Evolutionary conservation across 768 basidiomycete species (phyloP).

Genomic region (Tylopilus plumbeoviolaceoides): DNA sequence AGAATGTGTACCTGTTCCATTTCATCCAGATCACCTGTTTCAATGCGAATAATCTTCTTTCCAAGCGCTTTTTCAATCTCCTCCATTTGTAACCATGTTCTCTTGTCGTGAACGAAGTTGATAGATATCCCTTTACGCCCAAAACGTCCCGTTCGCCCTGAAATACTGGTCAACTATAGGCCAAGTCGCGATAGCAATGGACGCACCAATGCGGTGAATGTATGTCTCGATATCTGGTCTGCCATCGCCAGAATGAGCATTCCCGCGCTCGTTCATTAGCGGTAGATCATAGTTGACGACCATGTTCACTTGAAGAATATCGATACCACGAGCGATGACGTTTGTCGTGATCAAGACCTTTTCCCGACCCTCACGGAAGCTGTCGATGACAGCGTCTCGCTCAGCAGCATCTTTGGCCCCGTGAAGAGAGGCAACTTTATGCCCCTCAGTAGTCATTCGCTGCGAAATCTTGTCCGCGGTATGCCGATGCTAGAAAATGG

Average conservation of each 20-base stretch:
- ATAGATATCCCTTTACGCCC: slow-evolving; percentile 96
- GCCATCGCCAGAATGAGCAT: slow-evolving; percentile 42
- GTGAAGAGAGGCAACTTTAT: slow-evolving; percentile 94
- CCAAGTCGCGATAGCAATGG: not conserved
- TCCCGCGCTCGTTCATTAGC: slow-evolving; percentile 67
- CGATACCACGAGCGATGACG: slow-evolving; percentile 97
- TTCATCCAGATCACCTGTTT: slow-evolving; percentile 85
- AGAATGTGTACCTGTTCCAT: slow-evolving; percentile 78
- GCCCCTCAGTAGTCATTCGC: slow-evolving; percentile 89
- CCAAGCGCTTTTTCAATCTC: slow-evolving; percentile 78
- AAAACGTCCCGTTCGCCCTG: slow-evolving; percentile 96
- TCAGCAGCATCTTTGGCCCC: slow-evolving; percentile 89
- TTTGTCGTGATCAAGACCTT: slow-evolving; percentile 99
- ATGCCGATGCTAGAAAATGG: slow-evolving; percentile 62
- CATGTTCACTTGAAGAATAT: slow-evolving; percentile 99
- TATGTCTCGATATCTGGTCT: slow-evolving; percentile 94
- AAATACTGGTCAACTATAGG: not conserved
- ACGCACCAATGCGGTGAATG: slow-evolving; percentile 91
- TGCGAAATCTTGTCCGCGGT: slow-evolving; percentile 90
- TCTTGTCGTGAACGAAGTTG: slow-evolving; percentile 92
- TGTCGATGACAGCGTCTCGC: slow-evolving; percentile 90
- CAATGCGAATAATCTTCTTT: slow-evolving; percentile 77
- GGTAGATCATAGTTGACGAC: slow-evolving; percentile 99
- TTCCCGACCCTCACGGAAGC: slow-evolving; percentile 92
- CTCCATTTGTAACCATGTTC: slow-evolving; percentile 87